Percentiles rank a stretch among this genome's conserved stretches.
These are phyloP conservation scores for Chrysosporium queenslandicum DNA, from an alignment of 2,329 filamentous ascomycete genomes.

Conservation along the genomic window DNA sequence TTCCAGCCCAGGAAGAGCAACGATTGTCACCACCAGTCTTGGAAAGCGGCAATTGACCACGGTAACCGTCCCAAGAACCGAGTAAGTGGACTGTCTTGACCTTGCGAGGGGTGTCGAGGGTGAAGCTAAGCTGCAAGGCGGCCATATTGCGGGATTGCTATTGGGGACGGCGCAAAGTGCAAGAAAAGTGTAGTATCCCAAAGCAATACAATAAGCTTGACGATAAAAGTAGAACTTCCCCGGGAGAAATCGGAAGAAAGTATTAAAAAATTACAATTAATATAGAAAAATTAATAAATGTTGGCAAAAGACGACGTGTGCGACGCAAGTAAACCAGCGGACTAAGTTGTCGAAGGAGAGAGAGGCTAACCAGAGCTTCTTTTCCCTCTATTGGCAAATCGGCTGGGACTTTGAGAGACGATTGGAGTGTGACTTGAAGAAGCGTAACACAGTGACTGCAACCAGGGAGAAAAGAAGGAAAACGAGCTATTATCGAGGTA, in stretches of 20 bases:
- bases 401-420: background rate
- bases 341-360: background rate
- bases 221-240: background rate
- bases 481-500: slow-evolving; percentile 17
- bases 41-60: slow-evolving; percentile 84
- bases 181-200: background rate
- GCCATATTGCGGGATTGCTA: slow-evolving; percentile 44
- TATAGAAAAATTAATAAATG: background rate
- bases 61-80: slow-evolving; percentile 97
- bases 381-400: background rate
- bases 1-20: slow-evolving; percentile 86
- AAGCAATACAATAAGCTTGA: slow-evolving; percentile 1
- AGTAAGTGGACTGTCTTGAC: slow-evolving; percentile 97
- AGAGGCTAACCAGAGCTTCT: slow-evolving; percentile 2
- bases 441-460: background rate
- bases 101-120: slow-evolving; percentile 87
- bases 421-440: background rate
- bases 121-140: slow-evolving; percentile 92
- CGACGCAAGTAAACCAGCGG: background rate
- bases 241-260: background rate
- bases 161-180: background rate
- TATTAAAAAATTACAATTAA: slow-evolving; percentile 7
- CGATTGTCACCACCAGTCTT: slow-evolving; percentile 69
- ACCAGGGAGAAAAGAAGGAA: slow-evolving; percentile 3
- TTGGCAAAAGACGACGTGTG: background rate